Base-by-base conservation (phyloP, 2,329 filamentous ascomycete species). In the Paecilomyces fulvus region DNA sequence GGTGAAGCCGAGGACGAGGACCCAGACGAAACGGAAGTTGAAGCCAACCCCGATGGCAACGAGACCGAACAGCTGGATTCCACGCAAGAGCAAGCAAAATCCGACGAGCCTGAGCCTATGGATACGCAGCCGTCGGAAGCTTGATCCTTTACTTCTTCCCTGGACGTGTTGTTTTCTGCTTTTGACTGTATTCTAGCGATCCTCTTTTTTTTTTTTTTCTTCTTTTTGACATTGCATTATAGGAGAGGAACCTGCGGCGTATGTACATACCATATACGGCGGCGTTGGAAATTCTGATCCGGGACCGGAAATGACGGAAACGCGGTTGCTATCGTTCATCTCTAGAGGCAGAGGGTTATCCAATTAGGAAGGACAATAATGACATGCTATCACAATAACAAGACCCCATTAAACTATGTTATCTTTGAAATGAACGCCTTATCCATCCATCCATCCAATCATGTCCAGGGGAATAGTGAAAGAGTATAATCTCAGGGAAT, bases 1-100 rank as follows among this genome's bases (percentile, higher is more conserved):
- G 59, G 62, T 12, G 58, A 55, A 1, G 65, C 56, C n/a, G 59
- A 56, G n/a, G 51, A 25, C 51, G 55, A 59, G 14, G 58, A 61
- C 46, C 59, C 59, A 17, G 59, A 49, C 11, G 63, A 61, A 17
- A 56, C 51, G n/a, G 62, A 57, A 14, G 59, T 52, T n/a, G 60
- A 62, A 6, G 58, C 33, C 9, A 57, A 58, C 21, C 57, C 54
- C 25, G 60, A 60, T 30, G 59, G 50, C 2, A 60, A 62, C 17
- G 59, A 53, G 23, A 33, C 14, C 9, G 51, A 56, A 4, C 25
- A 12, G 12, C 52, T 10, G 20, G 25, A 30, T 28, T 49, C 31
- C 6, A 23, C 37, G 28, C 31, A 54, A n/a, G 28, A 46, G 17
- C 37, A 33, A 30, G 52, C 11, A 28, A 49, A 54, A 8, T 17